These are phyloP conservation scores for Triticum urartu DNA, from an alignment of 176 grass and related monocot genomes.

Conservation along the genomic window DNA sequence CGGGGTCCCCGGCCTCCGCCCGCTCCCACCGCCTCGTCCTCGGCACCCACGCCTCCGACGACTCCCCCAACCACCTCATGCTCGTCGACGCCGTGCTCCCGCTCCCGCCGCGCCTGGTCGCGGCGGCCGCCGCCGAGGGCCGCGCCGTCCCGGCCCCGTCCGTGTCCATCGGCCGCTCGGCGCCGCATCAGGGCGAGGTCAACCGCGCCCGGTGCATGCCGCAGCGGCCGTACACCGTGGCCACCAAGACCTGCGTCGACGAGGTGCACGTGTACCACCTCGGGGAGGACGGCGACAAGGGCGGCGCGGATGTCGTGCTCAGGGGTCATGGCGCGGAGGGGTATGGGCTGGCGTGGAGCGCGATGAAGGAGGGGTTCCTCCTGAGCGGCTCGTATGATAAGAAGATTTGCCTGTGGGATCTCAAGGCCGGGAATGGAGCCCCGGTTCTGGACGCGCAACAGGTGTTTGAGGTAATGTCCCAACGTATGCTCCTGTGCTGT, in stretches of 20 bases:
- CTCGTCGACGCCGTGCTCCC: constrained; percentile 54
- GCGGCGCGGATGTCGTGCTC: constrained; percentile 58
- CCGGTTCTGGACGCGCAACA: constrained; percentile 58
- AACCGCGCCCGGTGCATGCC: constrained; percentile 90
- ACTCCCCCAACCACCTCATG: constrained; percentile 64
- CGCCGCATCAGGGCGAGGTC: constrained; percentile 73
- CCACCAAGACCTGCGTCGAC: constrained; percentile 71
- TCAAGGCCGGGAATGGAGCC: constrained; percentile 32
- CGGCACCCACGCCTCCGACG: constrained; percentile 79
- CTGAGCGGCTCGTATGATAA: constrained; percentile 93
- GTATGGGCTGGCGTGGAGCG: constrained; percentile 86
- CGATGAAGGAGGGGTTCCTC: constrained; percentile 65
- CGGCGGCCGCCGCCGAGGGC: neutral
- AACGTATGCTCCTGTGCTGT: neutral
- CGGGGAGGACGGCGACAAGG: constrained; percentile 26
- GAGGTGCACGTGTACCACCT: constrained; percentile 86
- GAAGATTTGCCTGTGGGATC: constrained; percentile 96
- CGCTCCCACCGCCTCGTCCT: constrained; percentile 56
- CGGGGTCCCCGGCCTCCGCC: constrained; percentile 1
- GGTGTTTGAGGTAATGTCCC: constrained; percentile 84
- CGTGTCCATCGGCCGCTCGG: constrained; percentile 49
- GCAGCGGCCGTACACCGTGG: constrained; percentile 57
- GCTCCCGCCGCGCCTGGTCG: constrained; percentile 41
- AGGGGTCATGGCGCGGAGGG: constrained; percentile 76
- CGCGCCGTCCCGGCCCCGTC: constrained; percentile 36